A percentile compares a stretch with the other conserved stretches of the same genome.
phyloP scores from a whole-genome alignment of 805 yeast species.

The Spencermartinsiella europaea region DNA sequence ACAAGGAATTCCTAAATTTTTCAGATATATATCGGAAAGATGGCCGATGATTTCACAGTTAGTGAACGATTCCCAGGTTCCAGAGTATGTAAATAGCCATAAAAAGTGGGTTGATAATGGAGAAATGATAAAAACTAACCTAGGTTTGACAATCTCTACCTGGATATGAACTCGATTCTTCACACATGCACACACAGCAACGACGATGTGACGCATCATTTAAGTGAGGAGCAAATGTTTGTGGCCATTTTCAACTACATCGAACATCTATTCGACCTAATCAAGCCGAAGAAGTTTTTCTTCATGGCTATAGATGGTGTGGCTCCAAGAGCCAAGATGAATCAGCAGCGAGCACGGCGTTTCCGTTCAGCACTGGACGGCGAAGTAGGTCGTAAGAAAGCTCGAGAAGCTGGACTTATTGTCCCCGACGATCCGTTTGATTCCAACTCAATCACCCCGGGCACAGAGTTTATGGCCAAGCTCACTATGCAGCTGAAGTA shows the following conservation, averaged over 20 bases:
- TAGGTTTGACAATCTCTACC: constrained; percentile 80
- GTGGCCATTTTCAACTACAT: constrained; percentile 90
- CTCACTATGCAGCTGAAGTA: constrained; percentile 76
- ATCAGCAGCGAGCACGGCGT: constrained; percentile 94
- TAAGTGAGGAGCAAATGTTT: constrained; percentile 88
- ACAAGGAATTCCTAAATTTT: constrained; percentile 92
- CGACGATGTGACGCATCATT: constrained; percentile 52
- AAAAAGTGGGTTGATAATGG: no score
- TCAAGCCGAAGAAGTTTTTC: constrained; percentile 78
- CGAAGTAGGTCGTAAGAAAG: constrained; percentile 69
- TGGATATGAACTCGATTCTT: constrained; percentile 92
- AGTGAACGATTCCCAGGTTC: constrained; percentile 74
- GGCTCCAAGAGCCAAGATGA: constrained; percentile 98
- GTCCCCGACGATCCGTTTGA: constrained; percentile 87
- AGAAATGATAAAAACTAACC: no score
- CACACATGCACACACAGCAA: constrained; percentile 83
- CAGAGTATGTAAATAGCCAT: constrained; percentile 50
- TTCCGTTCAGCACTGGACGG: constrained; percentile 93
- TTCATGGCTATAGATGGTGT: constrained; percentile 99
- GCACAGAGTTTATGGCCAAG: constrained; percentile 93
- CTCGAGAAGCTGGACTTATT: constrained; percentile 64
- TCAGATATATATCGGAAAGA: constrained; percentile 94
- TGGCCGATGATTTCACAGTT: constrained; percentile 94
- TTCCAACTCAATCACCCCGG: constrained; percentile 91
- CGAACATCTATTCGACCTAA: constrained; percentile 84